phyloP scores from a whole-genome alignment of 306 rosid species.

The Quercus gilva region DNA sequence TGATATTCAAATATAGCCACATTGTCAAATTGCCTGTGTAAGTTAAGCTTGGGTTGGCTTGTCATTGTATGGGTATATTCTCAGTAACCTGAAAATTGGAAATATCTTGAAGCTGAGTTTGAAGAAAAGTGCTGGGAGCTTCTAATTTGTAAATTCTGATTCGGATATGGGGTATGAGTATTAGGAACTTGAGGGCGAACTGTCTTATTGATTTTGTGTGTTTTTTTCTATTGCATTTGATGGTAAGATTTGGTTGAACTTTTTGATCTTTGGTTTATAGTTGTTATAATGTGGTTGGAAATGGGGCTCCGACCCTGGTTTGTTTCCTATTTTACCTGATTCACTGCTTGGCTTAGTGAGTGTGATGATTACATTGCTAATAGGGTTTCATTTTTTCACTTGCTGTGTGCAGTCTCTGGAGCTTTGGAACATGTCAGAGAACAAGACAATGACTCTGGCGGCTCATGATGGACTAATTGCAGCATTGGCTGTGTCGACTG shows the following conservation, averaged over 20 bases:
- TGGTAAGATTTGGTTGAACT: background rate
- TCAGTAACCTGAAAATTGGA: background rate
- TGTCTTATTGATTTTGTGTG: background rate
- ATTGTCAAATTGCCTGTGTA: background rate
- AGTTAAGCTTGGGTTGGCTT: background rate
- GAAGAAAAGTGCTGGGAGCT: background rate
- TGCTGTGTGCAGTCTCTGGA: constrained; percentile 79
- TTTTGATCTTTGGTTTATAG: background rate
- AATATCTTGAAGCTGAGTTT: background rate
- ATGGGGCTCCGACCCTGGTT: background rate
- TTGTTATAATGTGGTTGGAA: too few species aligned
- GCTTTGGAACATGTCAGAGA: constrained; percentile 92
- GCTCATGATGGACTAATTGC: constrained; percentile 93
- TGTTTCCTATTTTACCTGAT: background rate
- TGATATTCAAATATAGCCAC: background rate
- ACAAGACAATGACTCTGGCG: constrained; percentile 84
- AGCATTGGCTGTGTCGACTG: constrained; percentile 71
- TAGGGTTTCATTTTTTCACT: background rate
- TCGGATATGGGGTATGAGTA: background rate
- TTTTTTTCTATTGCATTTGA: background rate
- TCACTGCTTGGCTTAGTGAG: background rate
- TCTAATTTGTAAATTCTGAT: background rate
- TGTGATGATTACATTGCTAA: background rate
- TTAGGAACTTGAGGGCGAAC: background rate
- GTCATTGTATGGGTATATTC: background rate